Evolutionary conservation across 352 stramenopile species (phyloP).

Genomic region (Pythium utonaiense): DNA sequence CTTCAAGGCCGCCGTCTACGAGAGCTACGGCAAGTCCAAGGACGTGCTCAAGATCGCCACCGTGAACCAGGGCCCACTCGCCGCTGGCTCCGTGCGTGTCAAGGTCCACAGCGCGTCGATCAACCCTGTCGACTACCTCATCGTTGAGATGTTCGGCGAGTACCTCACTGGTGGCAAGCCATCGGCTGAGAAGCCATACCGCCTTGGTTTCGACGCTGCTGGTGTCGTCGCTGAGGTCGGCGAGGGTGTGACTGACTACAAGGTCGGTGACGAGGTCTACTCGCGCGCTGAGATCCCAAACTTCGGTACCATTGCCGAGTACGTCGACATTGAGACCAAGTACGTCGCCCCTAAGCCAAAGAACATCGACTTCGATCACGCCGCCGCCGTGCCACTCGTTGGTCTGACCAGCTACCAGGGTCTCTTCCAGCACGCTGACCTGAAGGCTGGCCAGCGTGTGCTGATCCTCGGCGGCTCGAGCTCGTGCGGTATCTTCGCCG

Average conservation of each 20-base stretch:
- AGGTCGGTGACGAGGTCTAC: slow-evolving; percentile 19
- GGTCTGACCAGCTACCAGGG: slow-evolving; percentile 35
- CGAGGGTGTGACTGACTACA: neutral
- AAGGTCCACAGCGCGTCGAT: slow-evolving; percentile 13
- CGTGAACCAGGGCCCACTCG: neutral
- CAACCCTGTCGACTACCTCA: slow-evolving; percentile 13
- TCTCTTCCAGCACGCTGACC: slow-evolving; percentile 16
- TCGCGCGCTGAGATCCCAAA: slow-evolving; percentile 12
- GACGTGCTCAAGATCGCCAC: slow-evolving; percentile 2
- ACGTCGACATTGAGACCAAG: slow-evolving; percentile 28
- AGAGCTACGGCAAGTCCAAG: slow-evolving; percentile 2
- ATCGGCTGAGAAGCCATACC: slow-evolving; percentile 8
- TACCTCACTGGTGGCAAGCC: slow-evolving; percentile 1
- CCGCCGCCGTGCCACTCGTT: slow-evolving; percentile 28
- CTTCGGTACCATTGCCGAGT: slow-evolving; percentile 34
- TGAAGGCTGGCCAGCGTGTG: slow-evolving; percentile 15
- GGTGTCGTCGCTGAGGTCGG: slow-evolving; percentile 15
- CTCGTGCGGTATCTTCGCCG: slow-evolving; percentile 30
- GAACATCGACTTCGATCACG: slow-evolving; percentile 34
- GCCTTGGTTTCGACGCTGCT: slow-evolving; percentile 9
- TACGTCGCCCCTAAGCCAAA: slow-evolving; percentile 36
- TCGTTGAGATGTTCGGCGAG: neutral
- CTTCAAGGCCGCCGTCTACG: slow-evolving; percentile 1
- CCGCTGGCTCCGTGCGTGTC: slow-evolving; percentile 8
- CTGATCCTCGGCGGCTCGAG: slow-evolving; percentile 37